Evolutionary conservation across 1,284 basidiomycete genomes (phyloP).

Genomic region (Puccinia novopanici): DNA sequence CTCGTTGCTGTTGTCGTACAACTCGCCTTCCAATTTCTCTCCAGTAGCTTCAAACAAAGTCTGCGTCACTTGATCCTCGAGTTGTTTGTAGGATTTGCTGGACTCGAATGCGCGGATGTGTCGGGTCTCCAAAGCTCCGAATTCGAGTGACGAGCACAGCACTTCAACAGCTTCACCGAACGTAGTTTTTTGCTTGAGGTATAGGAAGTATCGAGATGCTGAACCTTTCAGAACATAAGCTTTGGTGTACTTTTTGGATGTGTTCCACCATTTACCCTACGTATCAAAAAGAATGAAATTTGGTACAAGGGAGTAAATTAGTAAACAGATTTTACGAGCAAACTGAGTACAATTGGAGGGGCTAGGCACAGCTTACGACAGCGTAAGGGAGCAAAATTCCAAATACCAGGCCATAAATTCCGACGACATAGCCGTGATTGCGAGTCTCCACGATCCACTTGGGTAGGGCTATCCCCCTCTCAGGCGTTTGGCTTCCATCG

Average conservation of each 20-base stretch:
- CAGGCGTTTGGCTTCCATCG: slow-evolving; percentile 90
- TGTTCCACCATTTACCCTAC: slow-evolving; percentile 95
- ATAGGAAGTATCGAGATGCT: slow-evolving; percentile 86
- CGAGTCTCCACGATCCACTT: slow-evolving; percentile 89
- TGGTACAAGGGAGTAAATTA: not conserved
- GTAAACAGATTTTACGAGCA: not conserved
- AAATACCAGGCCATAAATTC: slow-evolving; percentile 80
- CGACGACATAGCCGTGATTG: slow-evolving; percentile 88
- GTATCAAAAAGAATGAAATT: slow-evolving; percentile 1
- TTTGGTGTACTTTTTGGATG: slow-evolving; percentile 83
- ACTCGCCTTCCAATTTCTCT: slow-evolving; percentile 53
- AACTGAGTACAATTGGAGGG: no score
- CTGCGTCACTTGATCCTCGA: slow-evolving; percentile 60
- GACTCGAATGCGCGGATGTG: slow-evolving; percentile 54
- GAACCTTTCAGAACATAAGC: slow-evolving; percentile 83
- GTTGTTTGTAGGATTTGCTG: slow-evolving; percentile 58
- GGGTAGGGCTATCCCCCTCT: slow-evolving; percentile 94
- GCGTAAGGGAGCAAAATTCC: slow-evolving; percentile 81
- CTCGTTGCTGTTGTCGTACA: slow-evolving; percentile 44
- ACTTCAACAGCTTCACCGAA: slow-evolving; percentile 74
- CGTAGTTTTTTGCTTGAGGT: slow-evolving; percentile 75
- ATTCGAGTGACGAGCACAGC: slow-evolving; percentile 73
- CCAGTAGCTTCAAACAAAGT: slow-evolving; percentile 60
- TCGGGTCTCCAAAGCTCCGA: slow-evolving; percentile 64
- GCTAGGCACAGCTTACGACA: slow-evolving; percentile 65